Percentiles rank a stretch among this genome's conserved stretches.
Conservation (phyloP, 306 rosid genomes). For the Abrus pulchellus region DNA sequence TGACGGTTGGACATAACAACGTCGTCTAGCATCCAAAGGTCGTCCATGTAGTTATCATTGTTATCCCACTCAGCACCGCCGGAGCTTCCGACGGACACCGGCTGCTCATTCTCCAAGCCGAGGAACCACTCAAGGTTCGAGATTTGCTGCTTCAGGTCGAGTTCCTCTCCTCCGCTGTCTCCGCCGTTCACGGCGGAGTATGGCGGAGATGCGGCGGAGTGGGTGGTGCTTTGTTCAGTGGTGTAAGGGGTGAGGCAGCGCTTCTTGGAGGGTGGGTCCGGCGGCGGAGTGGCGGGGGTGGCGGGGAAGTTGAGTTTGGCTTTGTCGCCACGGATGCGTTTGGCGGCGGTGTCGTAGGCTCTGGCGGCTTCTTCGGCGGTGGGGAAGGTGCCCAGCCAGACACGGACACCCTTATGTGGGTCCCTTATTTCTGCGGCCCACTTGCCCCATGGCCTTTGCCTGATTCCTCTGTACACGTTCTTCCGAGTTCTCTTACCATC, state of each 20-base stretch:
- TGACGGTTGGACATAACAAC: constrained; percentile 49
- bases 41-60: constrained; percentile 43
- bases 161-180: background rate
- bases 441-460: constrained; percentile 98
- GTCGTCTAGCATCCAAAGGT: constrained; percentile 76
- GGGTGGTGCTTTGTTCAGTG: background rate
- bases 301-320: constrained; percentile 87
- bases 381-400: constrained; percentile 94
- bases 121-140: constrained; percentile 73
- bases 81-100: constrained; percentile 14
- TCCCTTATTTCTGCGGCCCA: constrained; percentile 99
- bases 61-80: constrained; percentile 22
- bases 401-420: constrained; percentile 88
- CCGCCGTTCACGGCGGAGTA: background rate
- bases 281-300: background rate
- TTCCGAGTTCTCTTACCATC: constrained; percentile 51
- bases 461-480: constrained; percentile 87
- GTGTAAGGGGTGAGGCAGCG: constrained; percentile 51
- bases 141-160: constrained; percentile 64
- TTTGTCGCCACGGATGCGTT: constrained; percentile 85
- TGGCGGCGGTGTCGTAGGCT: constrained; percentile 89
- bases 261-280: constrained; percentile 51
- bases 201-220: background rate
- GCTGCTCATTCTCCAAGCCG: constrained; percentile 59
- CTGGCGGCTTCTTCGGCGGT: constrained; percentile 89